A percentile compares a stretch with the other conserved stretches of the same genome.
Conservation (phyloP, 495 filamentous ascomycete genomes). For the Melanomma pulvis-pyrius region DNA sequence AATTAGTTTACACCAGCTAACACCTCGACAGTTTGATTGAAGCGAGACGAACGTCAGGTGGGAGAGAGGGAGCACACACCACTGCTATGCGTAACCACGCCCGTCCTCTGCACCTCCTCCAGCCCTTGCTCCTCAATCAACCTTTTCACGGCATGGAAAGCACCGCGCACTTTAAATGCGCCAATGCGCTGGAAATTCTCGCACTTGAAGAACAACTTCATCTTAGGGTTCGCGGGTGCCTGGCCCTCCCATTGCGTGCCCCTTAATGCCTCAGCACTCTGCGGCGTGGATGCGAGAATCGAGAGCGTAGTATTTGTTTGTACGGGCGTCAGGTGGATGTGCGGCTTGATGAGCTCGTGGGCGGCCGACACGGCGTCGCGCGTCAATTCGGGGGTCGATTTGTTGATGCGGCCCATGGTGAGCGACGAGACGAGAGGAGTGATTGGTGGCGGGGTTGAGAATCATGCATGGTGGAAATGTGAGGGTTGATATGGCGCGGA, state of each 20-base stretch:
- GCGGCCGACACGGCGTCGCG: slow-evolving; percentile 70
- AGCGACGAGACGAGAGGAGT: background rate
- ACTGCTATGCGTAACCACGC: slow-evolving; percentile 90
- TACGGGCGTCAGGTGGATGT: slow-evolving; percentile 83
- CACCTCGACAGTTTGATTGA: background rate
- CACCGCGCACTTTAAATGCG: slow-evolving; percentile 90
- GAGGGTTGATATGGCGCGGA: background rate
- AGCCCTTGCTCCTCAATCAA: slow-evolving; percentile 53
- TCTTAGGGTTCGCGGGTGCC: slow-evolving; percentile 61
- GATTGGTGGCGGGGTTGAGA: background rate
- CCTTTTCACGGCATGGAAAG: slow-evolving; percentile 83
- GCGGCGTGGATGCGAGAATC: slow-evolving; percentile 72
- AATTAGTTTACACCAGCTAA: background rate
- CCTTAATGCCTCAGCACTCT: slow-evolving; percentile 54
- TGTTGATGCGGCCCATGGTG: slow-evolving; percentile 37
- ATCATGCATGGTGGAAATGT: background rate
- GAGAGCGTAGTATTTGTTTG: slow-evolving; percentile 76
- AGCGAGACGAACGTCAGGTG: background rate
- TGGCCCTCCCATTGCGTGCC: slow-evolving; percentile 62
- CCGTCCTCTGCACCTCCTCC: slow-evolving; percentile 61
- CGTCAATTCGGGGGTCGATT: slow-evolving; percentile 58
- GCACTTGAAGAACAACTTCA: slow-evolving; percentile 92
- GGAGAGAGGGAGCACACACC: slow-evolving; percentile 53
- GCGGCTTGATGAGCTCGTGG: slow-evolving; percentile 68
- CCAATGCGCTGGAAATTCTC: slow-evolving; percentile 91